Evolutionary conservation across 352 stramenopile species (phyloP).

Genomic region (Globisporangium cederbergense): DNA sequence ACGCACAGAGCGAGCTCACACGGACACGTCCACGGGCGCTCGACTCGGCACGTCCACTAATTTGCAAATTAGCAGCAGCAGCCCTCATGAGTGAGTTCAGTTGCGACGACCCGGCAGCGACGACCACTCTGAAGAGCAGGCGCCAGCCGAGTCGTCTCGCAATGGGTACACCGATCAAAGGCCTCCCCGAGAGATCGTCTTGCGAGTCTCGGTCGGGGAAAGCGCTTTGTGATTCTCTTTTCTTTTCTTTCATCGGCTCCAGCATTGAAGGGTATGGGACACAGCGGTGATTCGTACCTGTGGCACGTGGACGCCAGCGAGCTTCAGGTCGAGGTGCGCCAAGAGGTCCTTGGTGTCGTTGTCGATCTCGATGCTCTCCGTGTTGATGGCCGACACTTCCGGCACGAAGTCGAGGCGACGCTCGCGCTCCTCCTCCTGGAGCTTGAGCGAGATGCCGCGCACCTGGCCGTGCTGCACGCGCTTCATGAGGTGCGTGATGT

Average conservation of each 20-base stretch:
- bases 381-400: slow-evolving; percentile 94
- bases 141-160: slow-evolving; percentile 23
- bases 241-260: slow-evolving; percentile 65
- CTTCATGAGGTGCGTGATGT: slow-evolving; percentile 99
- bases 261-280: slow-evolving; percentile 62
- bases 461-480: slow-evolving; percentile 99
- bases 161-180: slow-evolving; percentile 66
- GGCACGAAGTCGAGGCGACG: slow-evolving; percentile 99
- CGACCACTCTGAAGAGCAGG: background rate
- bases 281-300: slow-evolving; percentile 55
- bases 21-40: background rate
- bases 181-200: slow-evolving; percentile 10
- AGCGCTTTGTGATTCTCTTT: slow-evolving; percentile 19
- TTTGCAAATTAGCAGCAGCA: background rate
- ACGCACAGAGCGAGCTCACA: background rate
- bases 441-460: slow-evolving; percentile 99
- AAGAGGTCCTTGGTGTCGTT: slow-evolving; percentile 98
- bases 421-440: slow-evolving; percentile 99
- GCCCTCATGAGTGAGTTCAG: background rate
- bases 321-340: slow-evolving; percentile 93
- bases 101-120: slow-evolving; percentile 9
- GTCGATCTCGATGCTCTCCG: slow-evolving; percentile 96
- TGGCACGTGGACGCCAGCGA: slow-evolving; percentile 86
- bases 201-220: slow-evolving; percentile 13
- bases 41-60: background rate